Evolutionary conservation across 2,329 filamentous ascomycete genomes (phyloP).

Genomic region (Pseudogymnoascus sp.): DNA sequence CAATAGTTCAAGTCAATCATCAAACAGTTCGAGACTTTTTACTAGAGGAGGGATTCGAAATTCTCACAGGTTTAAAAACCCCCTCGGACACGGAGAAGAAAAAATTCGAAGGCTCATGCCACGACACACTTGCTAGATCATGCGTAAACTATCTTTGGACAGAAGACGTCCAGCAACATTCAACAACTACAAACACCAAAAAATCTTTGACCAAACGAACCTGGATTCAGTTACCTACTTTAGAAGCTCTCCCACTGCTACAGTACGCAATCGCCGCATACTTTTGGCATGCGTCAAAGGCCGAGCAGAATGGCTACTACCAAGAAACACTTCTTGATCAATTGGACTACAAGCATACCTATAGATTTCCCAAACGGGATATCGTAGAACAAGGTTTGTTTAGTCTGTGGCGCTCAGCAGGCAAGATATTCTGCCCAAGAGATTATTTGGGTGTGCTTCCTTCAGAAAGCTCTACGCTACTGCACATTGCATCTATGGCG

Average conservation of each 20-base stretch:
- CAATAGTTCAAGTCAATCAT: not conserved
- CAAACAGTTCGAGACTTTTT: not conserved
- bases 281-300: not conserved
- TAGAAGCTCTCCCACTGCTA: not conserved
- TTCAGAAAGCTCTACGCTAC: not conserved
- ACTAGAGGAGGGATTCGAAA: not conserved
- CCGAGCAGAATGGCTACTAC: not conserved
- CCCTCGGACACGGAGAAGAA: not conserved
- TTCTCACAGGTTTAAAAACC: not conserved
- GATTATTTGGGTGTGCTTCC: not conserved
- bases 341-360: not conserved
- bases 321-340: not conserved
- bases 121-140: not conserved
- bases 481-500: not conserved
- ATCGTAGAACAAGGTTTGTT: not conserved
- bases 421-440: not conserved
- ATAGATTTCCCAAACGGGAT: not conserved
- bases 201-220: not conserved
- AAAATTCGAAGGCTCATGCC: not conserved
- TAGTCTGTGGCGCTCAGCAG: not conserved
- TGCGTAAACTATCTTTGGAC: not conserved
- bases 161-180: not conserved
- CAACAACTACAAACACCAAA: too few relatives aligned
- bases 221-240: not conserved
- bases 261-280: not conserved